Percentiles rank a stretch among this genome's conserved stretches.
These are phyloP conservation scores for Sporothrix phasma DNA, from an alignment of 2,329 filamentous ascomycete species.

Conservation along the genomic window DNA sequence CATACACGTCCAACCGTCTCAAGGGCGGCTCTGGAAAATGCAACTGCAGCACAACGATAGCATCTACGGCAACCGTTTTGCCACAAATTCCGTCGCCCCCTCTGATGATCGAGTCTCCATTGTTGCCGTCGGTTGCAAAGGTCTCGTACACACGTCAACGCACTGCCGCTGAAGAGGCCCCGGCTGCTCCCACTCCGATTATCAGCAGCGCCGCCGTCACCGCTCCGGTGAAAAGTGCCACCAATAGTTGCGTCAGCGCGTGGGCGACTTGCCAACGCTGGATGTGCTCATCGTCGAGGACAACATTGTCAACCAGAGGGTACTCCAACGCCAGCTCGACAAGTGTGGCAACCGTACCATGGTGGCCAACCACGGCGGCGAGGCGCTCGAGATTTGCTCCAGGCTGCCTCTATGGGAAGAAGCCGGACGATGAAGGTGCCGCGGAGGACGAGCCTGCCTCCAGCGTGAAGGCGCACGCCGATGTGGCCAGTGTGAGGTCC, in stretches of 20 bases:
- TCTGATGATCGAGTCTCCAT: background rate
- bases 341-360: constrained; percentile 50
- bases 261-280: constrained; percentile 28
- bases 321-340: constrained; percentile 51
- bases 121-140: background rate
- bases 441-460: background rate
- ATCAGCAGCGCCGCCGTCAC: background rate
- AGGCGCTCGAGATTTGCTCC: constrained; percentile 49
- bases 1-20: background rate
- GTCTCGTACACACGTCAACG: background rate
- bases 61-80: background rate
- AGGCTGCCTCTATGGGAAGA: constrained; percentile 43
- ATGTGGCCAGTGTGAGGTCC: background rate
- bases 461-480: background rate
- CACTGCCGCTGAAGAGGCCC: background rate
- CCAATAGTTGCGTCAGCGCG: background rate
- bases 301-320: constrained; percentile 57
- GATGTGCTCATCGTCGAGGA: constrained; percentile 58
- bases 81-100: constrained; percentile 7
- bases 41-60: background rate
- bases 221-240: background rate
- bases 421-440: background rate
- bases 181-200: background rate
- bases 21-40: background rate
- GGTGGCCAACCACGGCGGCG: constrained; percentile 55